Conservation (phyloP, 169 alveolate species). For the Neospora caninum region DNA sequence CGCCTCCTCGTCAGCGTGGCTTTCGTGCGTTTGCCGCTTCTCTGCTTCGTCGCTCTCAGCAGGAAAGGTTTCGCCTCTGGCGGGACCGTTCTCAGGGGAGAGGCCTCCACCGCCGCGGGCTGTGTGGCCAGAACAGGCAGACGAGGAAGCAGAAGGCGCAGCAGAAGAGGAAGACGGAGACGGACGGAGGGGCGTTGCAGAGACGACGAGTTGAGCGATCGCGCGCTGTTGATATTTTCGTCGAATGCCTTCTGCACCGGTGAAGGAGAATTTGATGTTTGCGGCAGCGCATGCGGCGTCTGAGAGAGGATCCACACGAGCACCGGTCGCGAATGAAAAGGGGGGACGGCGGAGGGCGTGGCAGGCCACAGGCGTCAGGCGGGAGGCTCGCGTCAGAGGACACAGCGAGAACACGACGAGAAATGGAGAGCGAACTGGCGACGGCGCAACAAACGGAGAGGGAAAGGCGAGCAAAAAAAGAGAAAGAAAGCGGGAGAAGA, state of each 20-base stretch:
- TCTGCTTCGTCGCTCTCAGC: not conserved
- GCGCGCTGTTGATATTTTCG: slow-evolving; percentile 66
- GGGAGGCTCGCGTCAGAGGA: not conserved
- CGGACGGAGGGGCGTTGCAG: slow-evolving; percentile 35
- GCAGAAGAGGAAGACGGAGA: not conserved
- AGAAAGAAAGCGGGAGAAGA: not conserved
- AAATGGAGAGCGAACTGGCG: too few relatives aligned
- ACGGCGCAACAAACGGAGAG: too few relatives aligned
- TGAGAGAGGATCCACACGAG: not conserved
- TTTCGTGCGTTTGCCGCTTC: not conserved
- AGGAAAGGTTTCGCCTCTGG: not conserved
- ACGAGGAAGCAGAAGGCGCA: not conserved
- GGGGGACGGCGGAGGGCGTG: not conserved
- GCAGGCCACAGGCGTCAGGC: not conserved
- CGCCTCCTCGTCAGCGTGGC: not conserved
- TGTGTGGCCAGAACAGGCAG: too few relatives aligned
- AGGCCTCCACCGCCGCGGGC: not conserved
- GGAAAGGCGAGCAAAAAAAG: not conserved
- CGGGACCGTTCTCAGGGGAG: not conserved
- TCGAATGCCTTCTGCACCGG: slow-evolving; percentile 70
- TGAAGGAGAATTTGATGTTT: slow-evolving; percentile 59
- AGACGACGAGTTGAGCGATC: slow-evolving; percentile 70
- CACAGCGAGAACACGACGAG: too few relatives aligned
- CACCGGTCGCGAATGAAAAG: too few relatives aligned
- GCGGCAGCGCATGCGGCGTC: slow-evolving; percentile 62